phyloP scores from a whole-genome alignment of 129 eudicot species.

The Arctium minus region DNA sequence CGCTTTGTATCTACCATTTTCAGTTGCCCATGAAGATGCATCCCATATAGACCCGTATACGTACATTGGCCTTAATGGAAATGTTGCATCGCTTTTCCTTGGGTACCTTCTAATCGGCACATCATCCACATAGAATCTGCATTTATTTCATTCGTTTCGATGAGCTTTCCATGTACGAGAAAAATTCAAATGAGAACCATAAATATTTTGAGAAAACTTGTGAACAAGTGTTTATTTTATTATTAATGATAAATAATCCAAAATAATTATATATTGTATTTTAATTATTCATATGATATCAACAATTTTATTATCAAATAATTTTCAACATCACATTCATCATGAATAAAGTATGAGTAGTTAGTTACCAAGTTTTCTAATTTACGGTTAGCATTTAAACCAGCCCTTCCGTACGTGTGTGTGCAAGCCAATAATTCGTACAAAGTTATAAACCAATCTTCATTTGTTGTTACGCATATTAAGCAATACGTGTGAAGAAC shows the following conservation, averaged over 20 bases:
- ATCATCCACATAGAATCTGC: conserved; percentile 92
- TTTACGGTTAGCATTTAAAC: no score
- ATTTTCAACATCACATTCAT: background rate
- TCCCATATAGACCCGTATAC: conserved; percentile 92
- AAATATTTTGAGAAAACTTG: background rate
- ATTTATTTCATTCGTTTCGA: background rate
- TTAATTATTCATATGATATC: background rate
- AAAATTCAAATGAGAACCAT: background rate
- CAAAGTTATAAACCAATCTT: no score
- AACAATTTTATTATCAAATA: no score
- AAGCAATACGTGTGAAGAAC: no score
- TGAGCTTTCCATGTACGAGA: background rate
- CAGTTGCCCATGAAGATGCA: conserved; percentile 95
- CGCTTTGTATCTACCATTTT: conserved; percentile 76
- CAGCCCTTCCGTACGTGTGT: no score
- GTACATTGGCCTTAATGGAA: conserved; percentile 74
- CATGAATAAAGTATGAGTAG: background rate
- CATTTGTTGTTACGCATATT: no score
- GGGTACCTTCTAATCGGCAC: conserved; percentile 83
- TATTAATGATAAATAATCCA: background rate
- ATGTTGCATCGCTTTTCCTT: conserved; percentile 59
- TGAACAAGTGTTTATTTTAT: background rate
- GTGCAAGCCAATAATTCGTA: no score
- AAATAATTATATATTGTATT: no score
- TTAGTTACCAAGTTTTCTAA: no score